These are phyloP conservation scores for Ophiostoma sp. DNA, from an alignment of 2,329 filamentous ascomycete species.

Conservation along the genomic window DNA sequence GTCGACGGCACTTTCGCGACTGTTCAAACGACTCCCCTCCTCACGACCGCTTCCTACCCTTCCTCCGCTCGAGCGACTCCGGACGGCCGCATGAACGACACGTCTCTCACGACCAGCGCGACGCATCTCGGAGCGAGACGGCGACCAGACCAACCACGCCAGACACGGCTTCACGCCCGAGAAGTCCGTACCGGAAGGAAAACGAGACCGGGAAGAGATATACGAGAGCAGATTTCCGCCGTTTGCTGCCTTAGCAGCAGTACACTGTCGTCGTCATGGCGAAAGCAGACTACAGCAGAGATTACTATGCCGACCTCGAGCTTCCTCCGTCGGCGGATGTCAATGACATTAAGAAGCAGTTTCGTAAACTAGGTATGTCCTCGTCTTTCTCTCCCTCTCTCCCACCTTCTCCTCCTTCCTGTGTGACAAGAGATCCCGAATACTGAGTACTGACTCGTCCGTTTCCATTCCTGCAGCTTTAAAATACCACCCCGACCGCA, in stretches of 20 bases:
- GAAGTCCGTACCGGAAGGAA: not conserved
- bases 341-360: slow-evolving; percentile 82
- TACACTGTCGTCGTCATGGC: slow-evolving; percentile 54
- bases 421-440: not conserved
- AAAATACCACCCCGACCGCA: slow-evolving; percentile 86
- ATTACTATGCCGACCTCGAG: slow-evolving; percentile 86
- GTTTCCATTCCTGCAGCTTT: slow-evolving; percentile 56
- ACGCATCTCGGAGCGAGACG: not conserved
- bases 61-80: not conserved
- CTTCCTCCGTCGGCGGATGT: slow-evolving; percentile 66
- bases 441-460: not conserved
- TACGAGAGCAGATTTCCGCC: not conserved
- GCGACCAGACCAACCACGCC: not conserved
- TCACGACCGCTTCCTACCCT: not conserved
- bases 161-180: not conserved
- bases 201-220: not conserved
- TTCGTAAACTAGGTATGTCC: slow-evolving; percentile 70
- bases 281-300: slow-evolving; percentile 63
- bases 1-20: not conserved
- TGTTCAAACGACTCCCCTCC: not conserved
- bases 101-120: not conserved
- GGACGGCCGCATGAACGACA: slow-evolving; percentile 14
- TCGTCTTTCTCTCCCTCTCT: not conserved
- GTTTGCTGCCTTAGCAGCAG: slow-evolving; percentile 11
- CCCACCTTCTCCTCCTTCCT: not conserved